These are phyloP conservation scores for Candida boleticola DNA, from an alignment of 805 yeast genomes.

Conservation along the genomic window DNA sequence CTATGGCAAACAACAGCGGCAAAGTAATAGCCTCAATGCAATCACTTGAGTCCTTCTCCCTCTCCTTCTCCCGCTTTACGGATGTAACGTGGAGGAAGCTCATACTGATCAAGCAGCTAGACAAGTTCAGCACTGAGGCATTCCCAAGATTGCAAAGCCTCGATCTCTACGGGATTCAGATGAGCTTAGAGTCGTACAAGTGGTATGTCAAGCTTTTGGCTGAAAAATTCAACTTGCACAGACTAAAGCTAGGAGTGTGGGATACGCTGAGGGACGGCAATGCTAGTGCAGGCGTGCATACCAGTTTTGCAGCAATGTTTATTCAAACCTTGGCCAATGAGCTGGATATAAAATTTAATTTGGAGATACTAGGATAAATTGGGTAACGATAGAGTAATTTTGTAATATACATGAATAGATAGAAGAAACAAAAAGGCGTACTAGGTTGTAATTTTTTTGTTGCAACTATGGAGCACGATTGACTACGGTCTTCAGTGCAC, in stretches of 20 bases:
- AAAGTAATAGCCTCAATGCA: no score
- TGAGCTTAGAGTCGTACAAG: slow-evolving; percentile 3
- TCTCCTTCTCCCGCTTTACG: background rate
- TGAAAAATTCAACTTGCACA: slow-evolving; percentile 1
- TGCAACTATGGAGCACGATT: no score
- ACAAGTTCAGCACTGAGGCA: background rate
- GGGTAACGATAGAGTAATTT: no score
- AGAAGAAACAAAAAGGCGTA: no score
- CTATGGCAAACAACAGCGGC: background rate
- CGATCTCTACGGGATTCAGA: slow-evolving; percentile 2
- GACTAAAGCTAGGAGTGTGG: slow-evolving; percentile 1
- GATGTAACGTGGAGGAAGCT: slow-evolving; percentile 6
- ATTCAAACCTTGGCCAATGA: no score
- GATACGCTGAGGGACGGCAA: background rate
- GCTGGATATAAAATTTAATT: no score
- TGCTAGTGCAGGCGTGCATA: no score
- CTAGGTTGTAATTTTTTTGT: no score
- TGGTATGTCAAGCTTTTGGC: background rate
- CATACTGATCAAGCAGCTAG: slow-evolving; percentile 4
- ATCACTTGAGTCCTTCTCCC: background rate
- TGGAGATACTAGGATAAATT: no score
- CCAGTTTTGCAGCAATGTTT: no score
- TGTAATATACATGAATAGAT: no score
- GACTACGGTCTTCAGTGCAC: no score
- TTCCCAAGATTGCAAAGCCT: slow-evolving; percentile 1